Percentiles rank a stretch among this genome's conserved stretches.
Conservation (phyloP, 2,329 filamentous ascomycete species). For the Fusarium marasasianum region DNA sequence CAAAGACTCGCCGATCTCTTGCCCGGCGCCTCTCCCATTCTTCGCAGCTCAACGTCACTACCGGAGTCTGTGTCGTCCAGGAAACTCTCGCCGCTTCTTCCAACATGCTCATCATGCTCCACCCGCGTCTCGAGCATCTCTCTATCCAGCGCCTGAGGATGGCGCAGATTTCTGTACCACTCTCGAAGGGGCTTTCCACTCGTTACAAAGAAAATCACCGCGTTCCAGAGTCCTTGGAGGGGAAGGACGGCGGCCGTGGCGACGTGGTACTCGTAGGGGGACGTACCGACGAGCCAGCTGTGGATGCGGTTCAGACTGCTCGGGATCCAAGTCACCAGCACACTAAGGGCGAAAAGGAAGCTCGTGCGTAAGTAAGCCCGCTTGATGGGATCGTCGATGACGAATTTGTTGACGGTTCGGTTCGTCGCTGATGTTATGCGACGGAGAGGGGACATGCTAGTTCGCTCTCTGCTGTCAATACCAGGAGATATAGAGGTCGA, state of each 20-base stretch:
- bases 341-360: slow-evolving; percentile 68
- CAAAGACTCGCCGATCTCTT: slow-evolving; percentile 41
- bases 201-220: slow-evolving; percentile 78
- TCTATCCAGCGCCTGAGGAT: background rate
- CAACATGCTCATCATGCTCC: slow-evolving; percentile 10
- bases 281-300: slow-evolving; percentile 63
- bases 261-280: slow-evolving; percentile 73
- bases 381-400: slow-evolving; percentile 64
- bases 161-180: slow-evolving; percentile 3
- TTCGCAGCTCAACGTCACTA: slow-evolving; percentile 49
- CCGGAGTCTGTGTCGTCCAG: slow-evolving; percentile 46
- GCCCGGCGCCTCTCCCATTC: slow-evolving; percentile 38
- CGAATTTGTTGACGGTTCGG: slow-evolving; percentile 50
- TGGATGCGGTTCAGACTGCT: slow-evolving; percentile 80
- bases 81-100: slow-evolving; percentile 35
- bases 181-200: slow-evolving; percentile 54
- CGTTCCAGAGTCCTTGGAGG: slow-evolving; percentile 83
- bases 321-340: slow-evolving; percentile 70
- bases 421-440: slow-evolving; percentile 31
- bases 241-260: slow-evolving; percentile 77
- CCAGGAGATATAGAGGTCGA: slow-evolving; percentile 47
- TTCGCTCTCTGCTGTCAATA: background rate
- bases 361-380: slow-evolving; percentile 69
- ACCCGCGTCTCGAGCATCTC: slow-evolving; percentile 26
- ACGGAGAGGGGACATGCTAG: slow-evolving; percentile 20